A percentile compares a stretch with the other conserved stretches of the same genome.
phyloP scores from a whole-genome alignment of 2,329 filamentous ascomycete genomes.

The Paraphaeosphaeria minitans region DNA sequence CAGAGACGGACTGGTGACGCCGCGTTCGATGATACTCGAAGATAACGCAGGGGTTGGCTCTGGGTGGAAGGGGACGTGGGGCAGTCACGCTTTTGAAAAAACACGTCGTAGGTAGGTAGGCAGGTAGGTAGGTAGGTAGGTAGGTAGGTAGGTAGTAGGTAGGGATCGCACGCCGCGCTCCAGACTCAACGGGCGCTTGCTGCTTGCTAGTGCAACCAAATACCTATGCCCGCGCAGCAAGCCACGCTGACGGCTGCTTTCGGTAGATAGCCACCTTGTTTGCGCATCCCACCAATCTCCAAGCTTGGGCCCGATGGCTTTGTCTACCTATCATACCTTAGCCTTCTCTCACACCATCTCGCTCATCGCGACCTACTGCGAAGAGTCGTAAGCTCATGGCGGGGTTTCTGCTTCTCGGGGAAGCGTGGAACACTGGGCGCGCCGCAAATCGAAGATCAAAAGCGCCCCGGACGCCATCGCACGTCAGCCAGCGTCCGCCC shows the following conservation, averaged over 20 bases:
- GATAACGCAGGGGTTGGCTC: neutral
- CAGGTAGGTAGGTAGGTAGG: neutral
- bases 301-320: neutral
- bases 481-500: neutral
- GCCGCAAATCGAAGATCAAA: neutral
- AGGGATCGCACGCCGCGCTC: slow-evolving; percentile 1
- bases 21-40: neutral
- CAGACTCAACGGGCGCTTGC: neutral
- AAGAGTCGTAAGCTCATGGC: neutral
- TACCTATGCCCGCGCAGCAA: neutral
- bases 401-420: neutral
- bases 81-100: slow-evolving; percentile 1
- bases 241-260: slow-evolving; percentile 7
- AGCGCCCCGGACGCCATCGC: slow-evolving; percentile 4
- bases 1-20: neutral
- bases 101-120: neutral
- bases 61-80: neutral
- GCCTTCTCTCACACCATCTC: too few relatives aligned
- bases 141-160: neutral
- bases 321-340: too few relatives aligned
- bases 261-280: neutral
- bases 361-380: neutral
- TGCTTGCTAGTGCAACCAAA: slow-evolving; percentile 4
- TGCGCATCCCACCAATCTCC: neutral
- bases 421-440: neutral